These are phyloP conservation scores for Penicillium mononematosum DNA, from an alignment of 495 filamentous ascomycete genomes.

Conservation along the genomic window DNA sequence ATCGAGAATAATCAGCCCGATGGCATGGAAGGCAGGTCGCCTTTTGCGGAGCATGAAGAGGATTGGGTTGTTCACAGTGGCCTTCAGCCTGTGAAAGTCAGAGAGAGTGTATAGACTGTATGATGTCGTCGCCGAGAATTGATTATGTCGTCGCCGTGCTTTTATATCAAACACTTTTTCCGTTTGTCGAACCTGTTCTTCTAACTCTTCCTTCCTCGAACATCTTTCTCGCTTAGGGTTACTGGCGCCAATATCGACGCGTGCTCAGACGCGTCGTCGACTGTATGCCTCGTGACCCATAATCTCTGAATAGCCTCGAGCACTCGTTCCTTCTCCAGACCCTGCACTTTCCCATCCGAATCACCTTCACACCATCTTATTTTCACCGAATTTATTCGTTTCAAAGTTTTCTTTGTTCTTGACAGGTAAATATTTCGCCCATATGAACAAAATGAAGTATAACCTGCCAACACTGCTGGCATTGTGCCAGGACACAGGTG, in stretches of 20 bases:
- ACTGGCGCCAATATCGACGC: not conserved
- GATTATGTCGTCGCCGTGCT: slow-evolving; percentile 1
- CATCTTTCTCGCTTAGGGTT: not conserved
- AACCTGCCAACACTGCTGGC: slow-evolving; percentile 40
- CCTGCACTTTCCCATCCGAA: not conserved
- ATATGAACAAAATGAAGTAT: slow-evolving; percentile 37
- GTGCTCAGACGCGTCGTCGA: not conserved
- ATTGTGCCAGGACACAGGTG: slow-evolving; percentile 30
- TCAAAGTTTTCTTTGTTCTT: not conserved
- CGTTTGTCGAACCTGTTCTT: not conserved
- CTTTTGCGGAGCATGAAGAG: slow-evolving; percentile 27
- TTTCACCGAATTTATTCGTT: not conserved
- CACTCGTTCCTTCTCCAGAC: not conserved
- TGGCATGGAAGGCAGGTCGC: slow-evolving; percentile 5
- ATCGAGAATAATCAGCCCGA: slow-evolving; percentile 6
- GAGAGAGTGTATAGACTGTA: slow-evolving; percentile 36
- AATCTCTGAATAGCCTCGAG: not conserved
- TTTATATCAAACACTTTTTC: not conserved
- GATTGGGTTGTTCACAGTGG: slow-evolving; percentile 33
- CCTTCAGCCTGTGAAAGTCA: slow-evolving; percentile 31
- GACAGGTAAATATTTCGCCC: slow-evolving; percentile 10
- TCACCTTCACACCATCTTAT: not conserved
- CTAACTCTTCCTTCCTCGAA: not conserved
- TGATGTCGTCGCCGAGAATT: slow-evolving; percentile 18
- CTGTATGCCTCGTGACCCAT: not conserved